Conservation (phyloP, 805 yeast species). For the Candida vaughaniae region DNA sequence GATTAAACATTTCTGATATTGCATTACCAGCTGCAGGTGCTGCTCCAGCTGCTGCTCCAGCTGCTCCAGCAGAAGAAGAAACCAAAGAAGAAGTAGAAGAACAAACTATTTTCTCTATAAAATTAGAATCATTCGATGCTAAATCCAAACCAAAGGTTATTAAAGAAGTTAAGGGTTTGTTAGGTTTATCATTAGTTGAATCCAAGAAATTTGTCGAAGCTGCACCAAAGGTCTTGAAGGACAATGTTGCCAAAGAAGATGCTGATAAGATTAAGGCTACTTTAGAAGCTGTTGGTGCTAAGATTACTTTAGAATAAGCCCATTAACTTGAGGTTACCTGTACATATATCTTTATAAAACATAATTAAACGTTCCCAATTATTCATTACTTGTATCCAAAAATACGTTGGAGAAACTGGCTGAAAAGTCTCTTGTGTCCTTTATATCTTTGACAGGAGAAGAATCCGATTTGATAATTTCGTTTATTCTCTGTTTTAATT, state of each 20-base stretch:
- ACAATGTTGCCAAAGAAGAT: conserved; percentile 94
- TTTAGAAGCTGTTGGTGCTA: conserved; percentile 93
- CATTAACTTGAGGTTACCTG: no score
- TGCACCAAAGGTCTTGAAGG: conserved; percentile 96
- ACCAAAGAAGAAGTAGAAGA: conserved; percentile 80
- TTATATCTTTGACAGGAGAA: conserved; percentile 5
- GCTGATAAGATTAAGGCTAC: conserved; percentile 95
- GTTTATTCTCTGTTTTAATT: conserved; percentile 2
- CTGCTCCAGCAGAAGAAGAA: conserved; percentile 72
- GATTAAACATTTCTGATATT: conserved; percentile 91
- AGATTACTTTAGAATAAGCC: conserved; percentile 76
- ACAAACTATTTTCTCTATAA: conserved; percentile 88
- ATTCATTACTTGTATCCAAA: no score
- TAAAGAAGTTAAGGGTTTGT: conserved; percentile 89
- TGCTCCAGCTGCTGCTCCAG: conserved; percentile 58
- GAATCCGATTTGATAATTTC: conserved; percentile 10
- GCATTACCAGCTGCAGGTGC: conserved; percentile 72
- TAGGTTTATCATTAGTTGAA: conserved; percentile 92
- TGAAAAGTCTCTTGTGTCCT: conserved; percentile 1
- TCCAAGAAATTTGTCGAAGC: conserved; percentile 97
- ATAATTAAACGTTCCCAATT: conserved; percentile 5
- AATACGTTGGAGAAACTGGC: no score
- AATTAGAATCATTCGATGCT: conserved; percentile 91
- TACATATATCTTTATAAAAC: conserved; percentile 14
- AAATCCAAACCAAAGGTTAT: conserved; percentile 96